Evolutionary conservation across 73 alveolate species (phyloP).

Genomic region (Symbiodinium pilosum): DNA sequence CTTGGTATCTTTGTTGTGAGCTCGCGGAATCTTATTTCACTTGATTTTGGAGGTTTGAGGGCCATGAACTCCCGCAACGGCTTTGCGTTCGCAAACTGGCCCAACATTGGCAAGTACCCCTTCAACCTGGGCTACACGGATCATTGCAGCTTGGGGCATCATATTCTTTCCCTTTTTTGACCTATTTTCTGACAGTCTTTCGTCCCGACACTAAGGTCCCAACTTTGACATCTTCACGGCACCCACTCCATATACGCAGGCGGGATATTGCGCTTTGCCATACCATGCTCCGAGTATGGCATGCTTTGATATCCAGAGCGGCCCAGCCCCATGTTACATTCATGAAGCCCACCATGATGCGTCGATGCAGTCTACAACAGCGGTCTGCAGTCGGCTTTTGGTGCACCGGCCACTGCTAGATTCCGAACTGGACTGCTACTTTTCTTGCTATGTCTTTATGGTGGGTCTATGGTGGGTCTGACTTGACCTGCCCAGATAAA

Average conservation of each 20-base stretch:
- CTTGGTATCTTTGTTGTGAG: too few relatives aligned
- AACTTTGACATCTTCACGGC: slow-evolving; percentile 34
- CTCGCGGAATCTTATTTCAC: too few relatives aligned
- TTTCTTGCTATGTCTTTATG: too few relatives aligned
- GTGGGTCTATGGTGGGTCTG: too few relatives aligned
- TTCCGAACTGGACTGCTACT: too few relatives aligned
- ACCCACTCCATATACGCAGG: slow-evolving; percentile 55
- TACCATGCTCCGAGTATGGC: not conserved
- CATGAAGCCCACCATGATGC: too few relatives aligned
- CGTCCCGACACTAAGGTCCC: not conserved
- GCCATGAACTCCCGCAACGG: slow-evolving; percentile 33
- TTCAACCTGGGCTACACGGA: slow-evolving; percentile 36
- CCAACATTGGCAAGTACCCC: slow-evolving; percentile 66
- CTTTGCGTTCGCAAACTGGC: slow-evolving; percentile 50
- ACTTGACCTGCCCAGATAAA: too few relatives aligned
- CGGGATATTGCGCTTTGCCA: not conserved
- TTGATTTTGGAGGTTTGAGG: not conserved
- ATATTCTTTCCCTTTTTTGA: not conserved
- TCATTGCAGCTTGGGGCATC: not conserved
- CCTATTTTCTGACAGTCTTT: not conserved
- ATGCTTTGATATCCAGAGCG: too few relatives aligned
- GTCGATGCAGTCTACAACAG: too few relatives aligned
- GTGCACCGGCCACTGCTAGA: too few relatives aligned
- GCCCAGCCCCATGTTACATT: too few relatives aligned
- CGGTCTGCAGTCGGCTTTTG: too few relatives aligned